Percentiles rank a stretch among this genome's conserved stretches.
Conservation (phyloP, 345 rosid genomes). For the Leavenworthia alabamica region DNA sequence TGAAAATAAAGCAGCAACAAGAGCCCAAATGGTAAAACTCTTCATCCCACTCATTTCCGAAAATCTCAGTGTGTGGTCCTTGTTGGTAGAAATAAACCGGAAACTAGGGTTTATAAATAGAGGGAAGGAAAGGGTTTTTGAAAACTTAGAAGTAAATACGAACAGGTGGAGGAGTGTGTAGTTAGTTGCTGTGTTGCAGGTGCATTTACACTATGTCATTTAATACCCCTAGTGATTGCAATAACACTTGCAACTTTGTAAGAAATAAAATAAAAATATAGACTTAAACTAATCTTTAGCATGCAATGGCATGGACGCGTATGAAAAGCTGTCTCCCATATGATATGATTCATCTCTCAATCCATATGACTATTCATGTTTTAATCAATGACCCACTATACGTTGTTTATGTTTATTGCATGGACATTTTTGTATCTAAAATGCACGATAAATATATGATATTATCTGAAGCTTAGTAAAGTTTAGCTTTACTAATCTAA, state of each 20-base stretch:
- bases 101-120: conserved; percentile 22
- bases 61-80: conserved; percentile 8
- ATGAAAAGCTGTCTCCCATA: conserved; percentile 23
- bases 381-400: conserved; percentile 1
- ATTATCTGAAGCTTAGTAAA: conserved; percentile 11
- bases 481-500: too few relatives aligned
- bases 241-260: conserved; percentile 16
- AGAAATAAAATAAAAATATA: background rate
- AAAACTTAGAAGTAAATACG: conserved; percentile 44
- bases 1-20: conserved; percentile 38
- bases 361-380: conserved; percentile 13
- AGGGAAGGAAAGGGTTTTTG: conserved; percentile 21
- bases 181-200: conserved; percentile 74
- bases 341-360: conserved; percentile 3
- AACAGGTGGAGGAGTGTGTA: conserved; percentile 54
- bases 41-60: conserved; percentile 29
- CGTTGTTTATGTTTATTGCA: conserved; percentile 6
- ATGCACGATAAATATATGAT: background rate
- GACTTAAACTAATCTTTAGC: conserved; percentile 1
- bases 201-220: conserved; percentile 48
- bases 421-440: conserved; percentile 5
- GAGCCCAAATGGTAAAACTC: conserved; percentile 30
- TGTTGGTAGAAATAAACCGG: conserved; percentile 4
- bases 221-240: conserved; percentile 29
- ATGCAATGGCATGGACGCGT: conserved; percentile 28